phyloP scores from a whole-genome alignment of 2,329 filamentous ascomycete genomes.

The Colletotrichum graminicola region DNA sequence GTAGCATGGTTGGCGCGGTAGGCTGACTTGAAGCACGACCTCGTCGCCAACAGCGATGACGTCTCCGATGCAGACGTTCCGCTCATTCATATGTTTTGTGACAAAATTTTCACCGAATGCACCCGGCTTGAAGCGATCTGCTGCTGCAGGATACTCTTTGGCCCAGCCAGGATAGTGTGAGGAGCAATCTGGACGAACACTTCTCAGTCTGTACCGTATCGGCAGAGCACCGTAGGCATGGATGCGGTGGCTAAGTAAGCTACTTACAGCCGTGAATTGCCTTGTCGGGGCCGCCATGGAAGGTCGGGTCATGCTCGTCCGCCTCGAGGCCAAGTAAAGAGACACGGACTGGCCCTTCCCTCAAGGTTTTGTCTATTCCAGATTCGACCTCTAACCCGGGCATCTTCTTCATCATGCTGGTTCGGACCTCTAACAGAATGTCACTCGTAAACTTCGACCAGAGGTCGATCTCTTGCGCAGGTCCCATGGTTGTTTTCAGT shows the following conservation, averaged over 20 bases:
- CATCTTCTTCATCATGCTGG: slow-evolving; percentile 68
- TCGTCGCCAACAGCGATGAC: slow-evolving; percentile 64
- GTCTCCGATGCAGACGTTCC: slow-evolving; percentile 75
- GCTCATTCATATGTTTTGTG: slow-evolving; percentile 69
- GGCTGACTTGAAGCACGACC: slow-evolving; percentile 68
- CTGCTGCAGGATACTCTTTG: slow-evolving; percentile 63
- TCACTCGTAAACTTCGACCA: slow-evolving; percentile 60
- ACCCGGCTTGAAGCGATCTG: slow-evolving; percentile 65
- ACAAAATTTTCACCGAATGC: slow-evolving; percentile 77
- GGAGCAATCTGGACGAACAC: slow-evolving; percentile 63
- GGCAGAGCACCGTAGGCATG: neutral
- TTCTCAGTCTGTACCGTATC: neutral
- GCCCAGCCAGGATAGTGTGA: slow-evolving; percentile 70
- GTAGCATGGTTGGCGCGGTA: slow-evolving; percentile 75
- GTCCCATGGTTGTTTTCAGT: slow-evolving; percentile 29
- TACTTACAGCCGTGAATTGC: slow-evolving; percentile 69
- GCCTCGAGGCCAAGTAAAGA: slow-evolving; percentile 63
- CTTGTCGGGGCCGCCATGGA: slow-evolving; percentile 74
- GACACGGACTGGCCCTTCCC: slow-evolving; percentile 60
- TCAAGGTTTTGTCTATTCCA: slow-evolving; percentile 67
- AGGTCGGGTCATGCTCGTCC: slow-evolving; percentile 72
- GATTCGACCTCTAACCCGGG: slow-evolving; percentile 63
- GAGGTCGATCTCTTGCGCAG: slow-evolving; percentile 51
- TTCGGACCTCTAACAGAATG: slow-evolving; percentile 67
- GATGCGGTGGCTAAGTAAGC: neutral